Evolutionary conservation across 768 basidiomycete genomes (phyloP).

Genomic region (Trametes villosa): DNA sequence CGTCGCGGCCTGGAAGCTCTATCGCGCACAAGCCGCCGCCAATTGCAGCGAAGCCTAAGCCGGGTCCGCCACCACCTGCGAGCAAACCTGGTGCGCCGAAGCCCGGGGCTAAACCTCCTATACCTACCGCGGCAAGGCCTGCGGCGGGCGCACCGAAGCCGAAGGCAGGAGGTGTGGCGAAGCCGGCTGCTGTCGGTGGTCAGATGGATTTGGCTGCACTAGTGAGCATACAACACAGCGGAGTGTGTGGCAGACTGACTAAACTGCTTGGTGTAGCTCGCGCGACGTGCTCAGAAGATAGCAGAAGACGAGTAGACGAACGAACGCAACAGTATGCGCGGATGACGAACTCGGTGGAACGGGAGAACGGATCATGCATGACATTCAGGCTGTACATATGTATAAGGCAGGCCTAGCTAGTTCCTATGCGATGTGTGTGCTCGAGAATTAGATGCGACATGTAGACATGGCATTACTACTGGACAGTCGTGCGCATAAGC

Average conservation of each 20-base stretch:
- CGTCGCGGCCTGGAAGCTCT: slow-evolving; percentile 57
- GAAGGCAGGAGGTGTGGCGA: slow-evolving; percentile 47
- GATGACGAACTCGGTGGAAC: slow-evolving; percentile 1
- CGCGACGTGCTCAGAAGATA: slow-evolving; percentile 74
- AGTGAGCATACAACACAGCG: slow-evolving; percentile 48
- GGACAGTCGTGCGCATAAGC: slow-evolving; percentile 3
- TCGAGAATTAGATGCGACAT: slow-evolving; percentile 27
- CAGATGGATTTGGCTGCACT: slow-evolving; percentile 86
- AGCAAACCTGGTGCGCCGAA: slow-evolving; percentile 57
- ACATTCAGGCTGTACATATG: slow-evolving; percentile 24
- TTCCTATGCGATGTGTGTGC: slow-evolving; percentile 26
- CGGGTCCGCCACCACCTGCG: slow-evolving; percentile 57
- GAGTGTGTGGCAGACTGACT: not conserved
- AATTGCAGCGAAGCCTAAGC: slow-evolving; percentile 67
- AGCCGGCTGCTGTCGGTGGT: slow-evolving; percentile 50
- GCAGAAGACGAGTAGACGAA: slow-evolving; percentile 45
- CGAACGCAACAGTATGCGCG: too few species aligned
- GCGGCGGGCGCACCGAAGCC: slow-evolving; percentile 41
- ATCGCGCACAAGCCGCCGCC: slow-evolving; percentile 56
- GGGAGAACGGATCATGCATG: slow-evolving; percentile 13
- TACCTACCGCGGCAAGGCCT: slow-evolving; percentile 62
- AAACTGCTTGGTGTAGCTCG: slow-evolving; percentile 52
- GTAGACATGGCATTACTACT: slow-evolving; percentile 23
- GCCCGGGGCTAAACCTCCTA: slow-evolving; percentile 59
- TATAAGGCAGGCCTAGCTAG: slow-evolving; percentile 24